Conservation (phyloP, 2,329 filamentous ascomycete species). For the Clarireedia monteithiana region DNA sequence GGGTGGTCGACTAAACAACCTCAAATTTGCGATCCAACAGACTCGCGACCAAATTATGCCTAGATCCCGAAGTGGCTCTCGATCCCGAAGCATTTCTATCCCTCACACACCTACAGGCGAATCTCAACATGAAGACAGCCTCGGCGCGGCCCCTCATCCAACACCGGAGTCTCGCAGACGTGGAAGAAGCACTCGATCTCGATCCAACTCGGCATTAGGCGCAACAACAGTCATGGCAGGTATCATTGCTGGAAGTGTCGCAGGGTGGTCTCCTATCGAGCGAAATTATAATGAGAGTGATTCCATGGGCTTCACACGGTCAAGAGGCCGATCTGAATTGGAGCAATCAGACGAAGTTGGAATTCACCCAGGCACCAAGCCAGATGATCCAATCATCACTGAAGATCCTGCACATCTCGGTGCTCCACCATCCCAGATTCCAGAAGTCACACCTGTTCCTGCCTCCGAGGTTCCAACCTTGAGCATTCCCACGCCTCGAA, state of each 20-base stretch:
- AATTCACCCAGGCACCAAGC: constrained; percentile 40
- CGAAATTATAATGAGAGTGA: constrained; percentile 34
- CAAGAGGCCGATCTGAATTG: constrained; percentile 29
- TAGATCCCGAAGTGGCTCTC: constrained; percentile 54
- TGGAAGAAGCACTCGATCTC: constrained; percentile 58
- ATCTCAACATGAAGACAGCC: constrained; percentile 42
- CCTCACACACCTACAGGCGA: constrained; percentile 53
- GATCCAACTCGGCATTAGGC: constrained; percentile 61
- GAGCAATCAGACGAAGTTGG: constrained; percentile 37
- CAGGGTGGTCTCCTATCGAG: constrained; percentile 70
- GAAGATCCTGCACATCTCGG: constrained; percentile 29
- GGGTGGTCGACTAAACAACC: constrained; percentile 72
- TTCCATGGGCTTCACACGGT: constrained; percentile 24
- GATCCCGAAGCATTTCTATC: constrained; percentile 56
- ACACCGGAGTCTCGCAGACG: constrained; percentile 56
- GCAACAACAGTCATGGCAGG: constrained; percentile 78
- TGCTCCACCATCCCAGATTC: constrained; percentile 25
- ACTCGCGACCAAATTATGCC: constrained; percentile 62
- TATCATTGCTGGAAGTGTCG: constrained; percentile 69
- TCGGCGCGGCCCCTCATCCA: constrained; percentile 35
- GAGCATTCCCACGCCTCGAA: not conserved
- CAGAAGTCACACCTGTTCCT: constrained; percentile 16
- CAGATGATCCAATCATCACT: constrained; percentile 39
- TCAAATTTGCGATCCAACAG: constrained; percentile 71
- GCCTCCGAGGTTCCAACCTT: constrained; percentile 2